Evolutionary conservation across 495 filamentous ascomycete species (phyloP), one percentile per base, ranked within the genome.

Genomic region (Penicillium odoratum): DNA sequence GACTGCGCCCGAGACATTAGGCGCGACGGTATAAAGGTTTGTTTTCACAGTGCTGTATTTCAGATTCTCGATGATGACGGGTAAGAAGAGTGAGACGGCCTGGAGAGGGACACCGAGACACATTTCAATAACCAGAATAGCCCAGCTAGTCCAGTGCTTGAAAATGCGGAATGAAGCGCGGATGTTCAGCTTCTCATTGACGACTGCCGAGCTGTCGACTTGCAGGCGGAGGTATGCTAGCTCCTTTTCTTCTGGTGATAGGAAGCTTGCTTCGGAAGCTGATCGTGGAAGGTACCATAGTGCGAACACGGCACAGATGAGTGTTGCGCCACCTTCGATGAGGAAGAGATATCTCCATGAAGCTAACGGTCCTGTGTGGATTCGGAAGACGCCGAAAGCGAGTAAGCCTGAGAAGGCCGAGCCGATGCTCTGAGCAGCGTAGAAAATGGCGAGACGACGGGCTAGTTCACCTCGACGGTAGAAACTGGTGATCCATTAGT

Each of bases 311-410:
- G 85, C 74, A 68, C 90, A 89, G 52, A 81, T 60, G 5, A 89
- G 75, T 0, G 89, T 90, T 58, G 77, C 77, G 7, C 71, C 56
- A 4, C 90, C 90, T 59, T 93, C 89, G 34, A 92, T 85, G 49
- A 92, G 72, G 67, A 93, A 93, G 7, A 92, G 82, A 67, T 90
- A 92, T 3, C 85, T 78, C 90, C 90, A 93, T 72, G 3, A 74
- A 57, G 31, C 89, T 62, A 26, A 66, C 55, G 29, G 77, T 71
- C 53, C 81, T 4, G 38, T 72, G 18, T 86, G 56, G 64, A 92
- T 92, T 53, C 86, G 89, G 69, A 92, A 91, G 4, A 90, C 85
- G 0, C 87, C 89, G 53, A 88, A 91, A 0, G 89, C 85, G 18
- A 93, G 77, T 1, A 92, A 75, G 7, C 89, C 89, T 2, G 83